phyloP scores from a whole-genome alignment of 176 grass and related monocot genomes.

The Dactylis glomerata region DNA sequence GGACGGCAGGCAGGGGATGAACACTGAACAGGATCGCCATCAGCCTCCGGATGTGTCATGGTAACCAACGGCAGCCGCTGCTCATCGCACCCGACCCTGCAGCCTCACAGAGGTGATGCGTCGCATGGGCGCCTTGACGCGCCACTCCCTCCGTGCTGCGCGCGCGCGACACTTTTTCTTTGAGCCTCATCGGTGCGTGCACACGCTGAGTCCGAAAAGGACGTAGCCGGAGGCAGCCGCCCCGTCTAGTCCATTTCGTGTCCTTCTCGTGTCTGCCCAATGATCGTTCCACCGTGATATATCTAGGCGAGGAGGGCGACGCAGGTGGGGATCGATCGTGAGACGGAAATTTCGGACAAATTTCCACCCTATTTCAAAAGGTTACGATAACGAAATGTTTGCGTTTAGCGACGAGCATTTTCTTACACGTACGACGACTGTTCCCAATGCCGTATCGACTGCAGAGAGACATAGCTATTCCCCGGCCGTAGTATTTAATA shows the following conservation, averaged over 20 bases:
- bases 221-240: constrained; percentile 19
- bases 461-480: no score
- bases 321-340: background rate
- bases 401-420: background rate
- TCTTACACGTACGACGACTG: background rate
- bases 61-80: constrained; percentile 28
- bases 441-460: no score
- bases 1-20: background rate
- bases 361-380: background rate
- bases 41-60: background rate
- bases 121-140: background rate
- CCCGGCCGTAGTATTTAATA: no score
- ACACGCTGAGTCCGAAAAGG: background rate
- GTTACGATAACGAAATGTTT: background rate
- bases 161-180: background rate
- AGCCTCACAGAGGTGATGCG: background rate
- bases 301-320: no score
- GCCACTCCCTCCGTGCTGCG: background rate
- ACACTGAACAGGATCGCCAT: constrained; percentile 34
- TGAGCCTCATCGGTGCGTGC: background rate
- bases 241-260: constrained; percentile 22
- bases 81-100: background rate
- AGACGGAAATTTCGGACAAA: background rate
- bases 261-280: background rate
- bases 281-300: background rate